These are phyloP conservation scores for Houttuynia cordata DNA, from an alignment of 164 flowering plant genomes.

Conservation along the genomic window DNA sequence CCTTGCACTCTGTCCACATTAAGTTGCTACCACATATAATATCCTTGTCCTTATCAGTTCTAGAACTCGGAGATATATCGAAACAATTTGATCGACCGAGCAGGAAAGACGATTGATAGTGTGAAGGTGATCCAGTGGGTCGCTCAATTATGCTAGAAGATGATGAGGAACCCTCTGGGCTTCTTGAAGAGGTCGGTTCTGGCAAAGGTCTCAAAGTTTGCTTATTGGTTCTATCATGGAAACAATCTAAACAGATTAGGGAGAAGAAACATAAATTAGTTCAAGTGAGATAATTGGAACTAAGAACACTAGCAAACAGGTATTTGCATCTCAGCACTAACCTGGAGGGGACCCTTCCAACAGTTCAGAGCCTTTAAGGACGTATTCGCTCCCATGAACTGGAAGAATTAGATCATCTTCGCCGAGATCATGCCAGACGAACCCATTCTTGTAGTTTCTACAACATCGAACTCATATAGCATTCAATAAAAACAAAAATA, in stretches of 20 bases:
- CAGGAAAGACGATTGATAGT: slow-evolving; percentile 55
- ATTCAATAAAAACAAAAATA: background rate
- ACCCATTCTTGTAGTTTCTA: slow-evolving; percentile 92
- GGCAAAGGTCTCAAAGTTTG: slow-evolving; percentile 46
- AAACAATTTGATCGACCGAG: slow-evolving; percentile 36
- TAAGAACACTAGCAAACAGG: too few relatives aligned
- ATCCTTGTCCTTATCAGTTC: slow-evolving; percentile 23
- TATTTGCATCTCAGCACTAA: slow-evolving; percentile 6
- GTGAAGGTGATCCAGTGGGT: slow-evolving; percentile 41
- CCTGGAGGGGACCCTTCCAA: slow-evolving; percentile 68
- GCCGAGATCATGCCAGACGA: slow-evolving; percentile 91
- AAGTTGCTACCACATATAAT: slow-evolving; percentile 36
- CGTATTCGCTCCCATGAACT: slow-evolving; percentile 76
- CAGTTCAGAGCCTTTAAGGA: slow-evolving; percentile 94
- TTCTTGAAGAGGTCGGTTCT: slow-evolving; percentile 44
- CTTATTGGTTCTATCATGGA: slow-evolving; percentile 24
- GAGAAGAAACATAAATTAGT: background rate
- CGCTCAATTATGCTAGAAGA: slow-evolving; percentile 55
- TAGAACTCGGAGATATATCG: slow-evolving; percentile 44
- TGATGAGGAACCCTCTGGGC: slow-evolving; percentile 61
- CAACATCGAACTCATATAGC: slow-evolving; percentile 7
- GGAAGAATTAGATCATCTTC: slow-evolving; percentile 85
- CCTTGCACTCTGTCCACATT: slow-evolving; percentile 64
- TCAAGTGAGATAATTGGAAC: background rate
- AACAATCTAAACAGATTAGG: slow-evolving; percentile 22